Evolutionary conservation across 805 yeast genomes (phyloP).

Genomic region (Hanseniaspora taiwanica): DNA sequence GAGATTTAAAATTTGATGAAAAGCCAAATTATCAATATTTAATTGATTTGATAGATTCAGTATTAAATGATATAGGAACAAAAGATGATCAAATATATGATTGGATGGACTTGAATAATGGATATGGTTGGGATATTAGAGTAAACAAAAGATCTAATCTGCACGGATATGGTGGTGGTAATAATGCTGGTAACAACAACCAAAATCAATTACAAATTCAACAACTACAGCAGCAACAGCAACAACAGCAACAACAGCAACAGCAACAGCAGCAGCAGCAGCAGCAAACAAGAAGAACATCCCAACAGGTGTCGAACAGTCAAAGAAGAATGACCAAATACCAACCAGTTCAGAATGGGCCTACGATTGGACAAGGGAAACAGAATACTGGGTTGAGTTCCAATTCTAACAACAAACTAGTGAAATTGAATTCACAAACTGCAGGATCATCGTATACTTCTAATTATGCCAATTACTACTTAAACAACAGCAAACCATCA

Average conservation of each 20-base stretch:
- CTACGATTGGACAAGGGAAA: too few species aligned
- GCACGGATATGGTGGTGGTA: conserved; percentile 79
- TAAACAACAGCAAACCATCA: background rate
- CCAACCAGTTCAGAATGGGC: background rate
- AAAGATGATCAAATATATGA: conserved; percentile 80
- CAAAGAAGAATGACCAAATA: background rate
- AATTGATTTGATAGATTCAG: conserved; percentile 53
- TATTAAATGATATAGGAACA: conserved; percentile 52
- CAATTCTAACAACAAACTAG: background rate
- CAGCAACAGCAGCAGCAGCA: conserved; percentile 6
- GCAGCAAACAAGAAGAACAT: background rate
- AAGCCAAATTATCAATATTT: conserved; percentile 85
- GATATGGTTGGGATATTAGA: conserved; percentile 89
- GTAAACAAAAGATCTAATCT: conserved; percentile 84
- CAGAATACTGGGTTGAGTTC: too few species aligned
- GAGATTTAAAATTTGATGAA: conserved; percentile 83
- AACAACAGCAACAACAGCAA: conserved; percentile 11
- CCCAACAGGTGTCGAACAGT: background rate
- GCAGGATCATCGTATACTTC: background rate
- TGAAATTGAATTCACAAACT: background rate
- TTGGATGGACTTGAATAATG: conserved; percentile 94
- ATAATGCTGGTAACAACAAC: conserved; percentile 13
- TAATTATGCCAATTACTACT: background rate
- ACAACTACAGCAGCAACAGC: conserved; percentile 17
- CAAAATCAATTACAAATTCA: conserved; percentile 12